phyloP scores from a whole-genome alignment of 345 rosid genomes.

The Citrus trifoliata region DNA sequence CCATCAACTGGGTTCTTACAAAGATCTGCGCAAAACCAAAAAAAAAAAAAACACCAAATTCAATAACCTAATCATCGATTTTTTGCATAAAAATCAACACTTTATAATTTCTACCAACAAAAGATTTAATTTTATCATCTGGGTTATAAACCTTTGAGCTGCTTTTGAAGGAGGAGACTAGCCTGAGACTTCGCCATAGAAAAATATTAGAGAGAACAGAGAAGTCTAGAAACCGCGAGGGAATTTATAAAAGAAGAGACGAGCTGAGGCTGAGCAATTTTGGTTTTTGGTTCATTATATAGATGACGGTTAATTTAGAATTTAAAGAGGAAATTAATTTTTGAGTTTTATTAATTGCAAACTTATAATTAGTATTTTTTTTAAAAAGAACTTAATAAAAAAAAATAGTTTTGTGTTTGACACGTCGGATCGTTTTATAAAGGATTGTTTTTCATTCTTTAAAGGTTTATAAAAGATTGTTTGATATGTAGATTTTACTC shows the following conservation, averaged over 20 bases:
- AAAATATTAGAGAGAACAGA: constrained; percentile 1
- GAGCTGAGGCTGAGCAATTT: not conserved
- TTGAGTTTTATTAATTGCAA: not conserved
- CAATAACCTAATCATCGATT: not conserved
- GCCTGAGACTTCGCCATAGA: constrained; percentile 51
- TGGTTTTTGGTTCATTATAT: not conserved
- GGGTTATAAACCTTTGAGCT: constrained; percentile 54
- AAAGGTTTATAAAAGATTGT: not conserved
- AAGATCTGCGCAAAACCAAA: constrained; percentile 55
- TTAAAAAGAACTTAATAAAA: not conserved
- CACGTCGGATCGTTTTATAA: not conserved
- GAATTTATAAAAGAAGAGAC: not conserved
- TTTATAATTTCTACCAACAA: not conserved
- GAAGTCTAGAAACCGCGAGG: constrained; percentile 23
- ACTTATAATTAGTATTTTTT: not conserved
- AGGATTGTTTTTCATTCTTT: not conserved
- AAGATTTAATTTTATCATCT: not conserved
- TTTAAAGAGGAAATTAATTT: not conserved
- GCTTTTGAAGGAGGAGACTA: constrained; percentile 76
- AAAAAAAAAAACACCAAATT: constrained; percentile 1
- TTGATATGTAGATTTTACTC: not conserved
- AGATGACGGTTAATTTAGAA: not conserved
- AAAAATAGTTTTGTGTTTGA: too few species aligned
- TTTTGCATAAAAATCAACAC: not conserved
- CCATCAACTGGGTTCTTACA: constrained; percentile 91